A percentile compares a stretch with the other conserved stretches of the same genome.
phyloP scores from a whole-genome alignment of 2,329 filamentous ascomycete species.

The Colletotrichum sp. region DNA sequence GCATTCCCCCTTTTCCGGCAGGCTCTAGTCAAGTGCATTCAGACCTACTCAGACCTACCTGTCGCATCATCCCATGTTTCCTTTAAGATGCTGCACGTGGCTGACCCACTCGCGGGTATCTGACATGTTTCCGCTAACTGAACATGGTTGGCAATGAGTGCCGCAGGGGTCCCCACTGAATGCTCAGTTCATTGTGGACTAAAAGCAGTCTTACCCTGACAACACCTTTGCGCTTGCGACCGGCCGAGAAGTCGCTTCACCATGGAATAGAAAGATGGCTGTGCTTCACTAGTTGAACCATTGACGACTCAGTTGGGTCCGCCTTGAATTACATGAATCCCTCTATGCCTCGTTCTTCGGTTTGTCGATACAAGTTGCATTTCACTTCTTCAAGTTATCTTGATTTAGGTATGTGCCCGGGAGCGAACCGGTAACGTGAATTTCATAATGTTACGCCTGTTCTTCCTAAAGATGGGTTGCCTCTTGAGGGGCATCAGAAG shows the following conservation, averaged over 20 bases:
- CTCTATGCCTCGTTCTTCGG: background rate
- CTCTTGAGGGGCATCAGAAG: background rate
- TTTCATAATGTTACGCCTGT: rapidly evolving
- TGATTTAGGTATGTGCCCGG: background rate
- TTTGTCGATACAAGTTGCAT: background rate
- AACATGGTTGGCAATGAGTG: background rate
- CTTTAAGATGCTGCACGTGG: background rate
- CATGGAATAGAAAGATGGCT: background rate
- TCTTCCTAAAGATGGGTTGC: rapidly evolving
- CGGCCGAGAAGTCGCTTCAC: background rate
- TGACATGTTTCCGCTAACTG: background rate
- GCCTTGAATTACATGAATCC: background rate
- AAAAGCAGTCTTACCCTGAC: background rate
- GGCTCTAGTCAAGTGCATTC: too few species aligned
- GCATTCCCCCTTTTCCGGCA: background rate
- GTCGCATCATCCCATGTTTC: background rate
- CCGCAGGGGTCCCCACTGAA: background rate
- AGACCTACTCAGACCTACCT: background rate
- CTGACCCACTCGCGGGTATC: background rate
- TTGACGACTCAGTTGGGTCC: rapidly evolving
- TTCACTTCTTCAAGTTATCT: background rate
- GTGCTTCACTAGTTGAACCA: background rate
- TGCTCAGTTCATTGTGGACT: background rate
- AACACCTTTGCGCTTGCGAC: background rate
- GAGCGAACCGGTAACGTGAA: rapidly evolving